A percentile compares a stretch with the other conserved stretches of the same genome.
phyloP scores from a whole-genome alignment of 768 basidiomycete species.

The Tubosaeta sp. region DNA sequence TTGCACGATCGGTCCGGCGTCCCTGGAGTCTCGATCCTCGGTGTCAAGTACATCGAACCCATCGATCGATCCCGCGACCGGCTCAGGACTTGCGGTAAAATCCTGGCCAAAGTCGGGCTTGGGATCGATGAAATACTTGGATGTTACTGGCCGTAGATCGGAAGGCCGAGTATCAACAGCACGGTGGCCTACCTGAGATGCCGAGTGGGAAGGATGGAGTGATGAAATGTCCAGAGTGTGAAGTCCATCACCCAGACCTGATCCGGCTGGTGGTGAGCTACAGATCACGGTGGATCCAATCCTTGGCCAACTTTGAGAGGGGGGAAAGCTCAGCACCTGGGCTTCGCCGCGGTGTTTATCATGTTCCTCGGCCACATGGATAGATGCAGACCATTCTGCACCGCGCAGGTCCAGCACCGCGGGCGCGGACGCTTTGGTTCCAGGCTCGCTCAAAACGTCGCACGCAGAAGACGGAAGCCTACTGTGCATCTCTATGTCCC shows the following conservation, averaged over 20 bases:
- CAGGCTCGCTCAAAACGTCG: slow-evolving; percentile 16
- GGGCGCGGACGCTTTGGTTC: slow-evolving; percentile 17
- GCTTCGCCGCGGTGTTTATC: not conserved
- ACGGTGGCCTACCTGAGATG: slow-evolving; percentile 41
- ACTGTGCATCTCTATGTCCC: slow-evolving; percentile 52
- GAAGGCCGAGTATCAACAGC: slow-evolving; percentile 1
- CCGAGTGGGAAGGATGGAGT: slow-evolving; percentile 51
- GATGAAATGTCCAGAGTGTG: slow-evolving; percentile 19
- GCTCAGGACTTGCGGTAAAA: not conserved
- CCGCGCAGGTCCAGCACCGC: slow-evolving; percentile 36
- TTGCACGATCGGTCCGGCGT: not conserved
- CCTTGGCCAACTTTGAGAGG: not conserved
- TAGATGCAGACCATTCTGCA: slow-evolving; percentile 26
- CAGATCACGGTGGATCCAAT: not conserved
- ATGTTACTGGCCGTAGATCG: slow-evolving; percentile 4
- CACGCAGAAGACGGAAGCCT: slow-evolving; percentile 19
- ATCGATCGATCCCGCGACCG: not conserved
- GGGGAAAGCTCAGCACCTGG: not conserved
- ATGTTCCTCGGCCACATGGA: slow-evolving; percentile 1
- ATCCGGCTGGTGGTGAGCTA: slow-evolving; percentile 19
- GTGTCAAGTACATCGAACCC: not conserved
- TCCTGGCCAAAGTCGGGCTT: not conserved
- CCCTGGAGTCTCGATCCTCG: not conserved
- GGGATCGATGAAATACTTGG: slow-evolving; percentile 12
- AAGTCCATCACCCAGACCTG: slow-evolving; percentile 16